phyloP scores from a whole-genome alignment of 23 red algal species.

The Gracilaria domingensis region DNA sequence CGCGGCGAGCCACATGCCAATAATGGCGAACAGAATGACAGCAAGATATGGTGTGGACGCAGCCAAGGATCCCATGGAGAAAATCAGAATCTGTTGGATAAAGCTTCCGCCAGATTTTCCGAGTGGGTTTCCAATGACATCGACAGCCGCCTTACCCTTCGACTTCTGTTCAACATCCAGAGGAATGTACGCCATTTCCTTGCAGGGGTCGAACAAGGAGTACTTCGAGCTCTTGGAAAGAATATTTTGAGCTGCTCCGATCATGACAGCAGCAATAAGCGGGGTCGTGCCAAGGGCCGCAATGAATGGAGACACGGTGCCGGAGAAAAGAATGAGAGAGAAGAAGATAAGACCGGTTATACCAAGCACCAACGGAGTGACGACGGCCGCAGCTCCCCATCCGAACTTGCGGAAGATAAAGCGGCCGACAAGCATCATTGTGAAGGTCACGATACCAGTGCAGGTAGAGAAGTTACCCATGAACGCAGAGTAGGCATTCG shows the following conservation, averaged over 20 bases:
- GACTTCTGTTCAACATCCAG: conserved; percentile 90
- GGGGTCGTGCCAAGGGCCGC: conserved; percentile 90
- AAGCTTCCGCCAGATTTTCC: conserved; percentile 99
- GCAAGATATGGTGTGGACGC: conserved; percentile 97
- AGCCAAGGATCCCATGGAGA: conserved; percentile 90
- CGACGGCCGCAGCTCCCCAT: conserved; percentile 91
- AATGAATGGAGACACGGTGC: conserved; percentile 80
- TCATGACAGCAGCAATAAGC: conserved; percentile 93
- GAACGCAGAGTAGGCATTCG: conserved; percentile 97
- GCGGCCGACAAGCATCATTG: conserved; percentile 97
- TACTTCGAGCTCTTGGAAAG: conserved; percentile 94
- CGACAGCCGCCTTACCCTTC: conserved; percentile 98
- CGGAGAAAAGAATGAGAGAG: conserved; percentile 90
- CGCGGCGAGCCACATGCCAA: conserved; percentile 90
- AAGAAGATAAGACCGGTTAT: conserved; percentile 94
- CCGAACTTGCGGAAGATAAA: conserved; percentile 97
- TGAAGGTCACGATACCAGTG: conserved; percentile 88
- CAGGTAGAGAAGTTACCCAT: conserved; percentile 99
- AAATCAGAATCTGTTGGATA: conserved; percentile 98
- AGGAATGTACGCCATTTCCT: conserved; percentile 99
- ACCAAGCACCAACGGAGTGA: conserved; percentile 94
- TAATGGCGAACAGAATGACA: conserved; percentile 88
- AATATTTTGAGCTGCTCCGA: conserved; percentile 97
- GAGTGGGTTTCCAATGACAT: conserved; percentile 99
- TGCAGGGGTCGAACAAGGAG: conserved; percentile 96